A percentile compares a stretch with the other conserved stretches of the same genome.
Conservation (phyloP, 2,329 filamentous ascomycete genomes). For the Phyllosticta citribraziliensis region DNA sequence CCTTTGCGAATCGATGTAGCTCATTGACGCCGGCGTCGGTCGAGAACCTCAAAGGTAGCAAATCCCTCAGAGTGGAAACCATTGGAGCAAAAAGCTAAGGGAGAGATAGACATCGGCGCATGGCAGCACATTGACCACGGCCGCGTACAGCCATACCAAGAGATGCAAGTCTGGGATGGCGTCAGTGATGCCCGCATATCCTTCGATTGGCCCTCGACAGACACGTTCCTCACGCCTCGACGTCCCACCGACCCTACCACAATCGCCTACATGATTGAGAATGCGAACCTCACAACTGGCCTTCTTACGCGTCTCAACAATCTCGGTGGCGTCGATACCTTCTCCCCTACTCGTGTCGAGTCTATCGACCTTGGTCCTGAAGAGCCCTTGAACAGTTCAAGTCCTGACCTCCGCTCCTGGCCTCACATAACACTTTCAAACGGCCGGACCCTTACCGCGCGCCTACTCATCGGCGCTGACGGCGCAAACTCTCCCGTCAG, state of each 20-base stretch:
- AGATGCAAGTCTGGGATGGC: constrained; percentile 99
- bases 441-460: constrained; percentile 60
- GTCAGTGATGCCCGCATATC: constrained; percentile 77
- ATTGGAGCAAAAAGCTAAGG: not conserved
- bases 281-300: constrained; percentile 74
- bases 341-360: constrained; percentile 69
- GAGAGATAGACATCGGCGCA: constrained; percentile 57
- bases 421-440: constrained; percentile 67
- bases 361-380: constrained; percentile 65
- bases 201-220: constrained; percentile 60
- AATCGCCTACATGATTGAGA: constrained; percentile 96
- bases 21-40: constrained; percentile 85
- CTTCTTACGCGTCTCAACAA: constrained; percentile 63
- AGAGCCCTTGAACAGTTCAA: constrained; percentile 38
- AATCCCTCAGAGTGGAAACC: not conserved
- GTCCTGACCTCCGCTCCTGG: constrained; percentile 75
- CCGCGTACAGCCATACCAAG: constrained; percentile 78
- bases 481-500: constrained; percentile 92
- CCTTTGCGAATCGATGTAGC: constrained; percentile 90
- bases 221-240: constrained; percentile 32
- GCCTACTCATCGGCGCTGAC: constrained; percentile 84
- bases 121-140: constrained; percentile 67
- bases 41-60: constrained; percentile 56
- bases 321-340: constrained; percentile 56
- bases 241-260: constrained; percentile 40